These are phyloP conservation scores for Hordeum marinum DNA, from an alignment of 176 grass and related monocot genomes.

Conservation along the genomic window DNA sequence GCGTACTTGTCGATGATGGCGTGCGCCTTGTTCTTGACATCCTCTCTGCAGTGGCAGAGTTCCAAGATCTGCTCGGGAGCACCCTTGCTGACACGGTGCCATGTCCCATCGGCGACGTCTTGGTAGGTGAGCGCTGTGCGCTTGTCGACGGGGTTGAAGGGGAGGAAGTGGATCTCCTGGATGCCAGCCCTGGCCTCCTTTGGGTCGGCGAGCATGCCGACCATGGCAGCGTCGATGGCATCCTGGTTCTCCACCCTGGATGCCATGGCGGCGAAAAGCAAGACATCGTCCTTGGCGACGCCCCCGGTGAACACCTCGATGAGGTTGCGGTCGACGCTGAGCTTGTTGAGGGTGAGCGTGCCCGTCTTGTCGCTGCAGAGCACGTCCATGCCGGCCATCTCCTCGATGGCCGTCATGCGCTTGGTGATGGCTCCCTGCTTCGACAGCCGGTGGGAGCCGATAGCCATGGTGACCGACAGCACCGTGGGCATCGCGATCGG, in stretches of 20 bases:
- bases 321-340: constrained; percentile 65
- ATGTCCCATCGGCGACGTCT: constrained; percentile 20
- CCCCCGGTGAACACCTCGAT: constrained; percentile 65
- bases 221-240: constrained; percentile 92
- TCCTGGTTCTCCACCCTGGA: constrained; percentile 93
- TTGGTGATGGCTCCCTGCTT: constrained; percentile 91
- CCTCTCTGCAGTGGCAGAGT: constrained; percentile 53
- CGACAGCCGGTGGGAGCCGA: constrained; percentile 68
- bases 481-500: constrained; percentile 99
- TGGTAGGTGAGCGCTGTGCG: constrained; percentile 91
- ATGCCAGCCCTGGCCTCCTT: constrained; percentile 85
- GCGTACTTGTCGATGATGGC: constrained; percentile 81
- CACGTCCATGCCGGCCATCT: constrained; percentile 90
- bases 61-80: constrained; percentile 86
- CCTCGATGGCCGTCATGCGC: constrained; percentile 95
- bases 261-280: constrained; percentile 66
- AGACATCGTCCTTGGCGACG: constrained; percentile 26
- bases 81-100: constrained; percentile 95
- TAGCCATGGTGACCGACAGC: constrained; percentile 92
- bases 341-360: constrained; percentile 86
- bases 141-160: constrained; percentile 97
- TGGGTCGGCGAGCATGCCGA: constrained; percentile 77
- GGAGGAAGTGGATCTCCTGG: constrained; percentile 74
- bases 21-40: constrained; percentile 51
- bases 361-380: constrained; percentile 99